Percentiles rank a stretch among this genome's conserved stretches.
These are phyloP conservation scores for Nemania abortiva DNA, from an alignment of 2,329 filamentous ascomycete genomes.

Conservation along the genomic window DNA sequence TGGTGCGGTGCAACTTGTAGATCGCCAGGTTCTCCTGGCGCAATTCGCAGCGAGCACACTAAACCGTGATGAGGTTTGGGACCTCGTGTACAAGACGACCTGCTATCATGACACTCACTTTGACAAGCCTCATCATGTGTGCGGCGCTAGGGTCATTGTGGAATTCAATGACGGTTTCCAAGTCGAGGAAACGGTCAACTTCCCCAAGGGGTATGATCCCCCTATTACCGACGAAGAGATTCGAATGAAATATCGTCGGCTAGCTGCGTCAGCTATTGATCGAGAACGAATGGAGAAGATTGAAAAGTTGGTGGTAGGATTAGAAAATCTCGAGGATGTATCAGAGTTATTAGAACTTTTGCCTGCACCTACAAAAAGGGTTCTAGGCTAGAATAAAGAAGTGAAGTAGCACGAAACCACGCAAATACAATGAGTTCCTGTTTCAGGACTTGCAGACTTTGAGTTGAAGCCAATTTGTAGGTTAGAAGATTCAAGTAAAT, in stretches of 20 bases:
- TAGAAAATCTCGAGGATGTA: conserved; percentile 31
- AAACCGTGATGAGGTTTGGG: conserved; percentile 53
- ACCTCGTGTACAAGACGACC: conserved; percentile 49
- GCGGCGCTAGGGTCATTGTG: conserved; percentile 26
- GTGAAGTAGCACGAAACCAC: background rate
- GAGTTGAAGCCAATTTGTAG: too few species aligned
- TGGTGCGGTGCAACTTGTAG: conserved; percentile 54
- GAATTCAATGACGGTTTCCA: conserved; percentile 30
- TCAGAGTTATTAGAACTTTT: conserved; percentile 30
- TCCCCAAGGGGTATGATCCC: conserved; percentile 51
- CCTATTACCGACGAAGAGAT: conserved; percentile 55
- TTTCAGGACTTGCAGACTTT: too few species aligned
- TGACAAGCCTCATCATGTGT: conserved; percentile 30
- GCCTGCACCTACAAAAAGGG: conserved; percentile 15
- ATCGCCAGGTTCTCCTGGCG: conserved; percentile 51
- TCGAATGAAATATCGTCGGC: conserved; percentile 50
- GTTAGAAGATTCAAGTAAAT: too few species aligned
- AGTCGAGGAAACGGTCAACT: conserved; percentile 38
- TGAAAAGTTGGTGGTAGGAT: conserved; percentile 29
- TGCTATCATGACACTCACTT: conserved; percentile 36
- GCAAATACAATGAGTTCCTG: too few species aligned
- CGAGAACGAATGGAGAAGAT: conserved; percentile 34
- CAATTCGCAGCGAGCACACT: conserved; percentile 52
- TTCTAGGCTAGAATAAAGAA: conserved; percentile 14
- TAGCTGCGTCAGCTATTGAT: conserved; percentile 31